These are phyloP conservation scores for Xylaria sp. DNA, from an alignment of 2,329 filamentous ascomycete genomes.

Conservation along the genomic window DNA sequence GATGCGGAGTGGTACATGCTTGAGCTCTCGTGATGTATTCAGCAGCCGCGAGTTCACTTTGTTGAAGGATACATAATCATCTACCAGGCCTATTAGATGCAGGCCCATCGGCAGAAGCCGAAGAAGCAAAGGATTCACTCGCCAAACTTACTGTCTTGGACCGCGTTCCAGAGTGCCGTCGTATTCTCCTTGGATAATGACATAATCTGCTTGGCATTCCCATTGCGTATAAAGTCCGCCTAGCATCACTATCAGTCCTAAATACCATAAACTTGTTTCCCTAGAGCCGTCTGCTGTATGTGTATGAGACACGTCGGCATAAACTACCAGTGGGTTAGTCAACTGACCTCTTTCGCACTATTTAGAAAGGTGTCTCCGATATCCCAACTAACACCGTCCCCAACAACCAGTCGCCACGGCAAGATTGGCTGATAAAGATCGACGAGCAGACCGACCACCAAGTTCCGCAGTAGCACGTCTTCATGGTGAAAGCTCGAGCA, in stretches of 20 bases:
- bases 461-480: conserved; percentile 43
- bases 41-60: conserved; percentile 79
- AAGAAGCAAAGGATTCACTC: background rate
- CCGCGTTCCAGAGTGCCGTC: conserved; percentile 79
- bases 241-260: conserved; percentile 35
- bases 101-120: background rate
- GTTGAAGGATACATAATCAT: conserved; percentile 75
- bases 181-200: conserved; percentile 83
- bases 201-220: conserved; percentile 90
- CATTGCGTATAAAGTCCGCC: conserved; percentile 87
- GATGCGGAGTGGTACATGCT: conserved; percentile 84
- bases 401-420: conserved; percentile 61
- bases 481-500: conserved; percentile 64
- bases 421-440: conserved; percentile 62
- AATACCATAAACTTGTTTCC: background rate
- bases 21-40: conserved; percentile 73
- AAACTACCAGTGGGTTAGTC: background rate
- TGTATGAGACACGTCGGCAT: background rate
- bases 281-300: background rate
- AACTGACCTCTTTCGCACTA: conserved; percentile 64
- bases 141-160: conserved; percentile 68
- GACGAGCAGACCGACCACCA: conserved; percentile 47
- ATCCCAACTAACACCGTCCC: conserved; percentile 62
- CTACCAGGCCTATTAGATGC: conserved; percentile 58
- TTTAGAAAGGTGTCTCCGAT: conserved; percentile 68